phyloP scores from a whole-genome alignment of 139 green algal genomes.

The Coelastrella sp. region DNA sequence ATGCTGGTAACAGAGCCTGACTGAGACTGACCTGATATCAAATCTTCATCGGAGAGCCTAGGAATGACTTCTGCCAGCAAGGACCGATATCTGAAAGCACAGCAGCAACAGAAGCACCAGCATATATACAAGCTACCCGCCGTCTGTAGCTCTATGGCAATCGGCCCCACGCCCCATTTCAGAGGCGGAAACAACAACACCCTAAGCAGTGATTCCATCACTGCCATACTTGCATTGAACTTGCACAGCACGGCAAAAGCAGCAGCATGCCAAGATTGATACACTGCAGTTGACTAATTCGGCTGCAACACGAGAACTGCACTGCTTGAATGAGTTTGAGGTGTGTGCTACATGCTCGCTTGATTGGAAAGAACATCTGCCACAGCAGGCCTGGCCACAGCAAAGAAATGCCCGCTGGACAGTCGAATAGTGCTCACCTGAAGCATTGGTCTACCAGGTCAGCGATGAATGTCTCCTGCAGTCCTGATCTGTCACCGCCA shows the following conservation, averaged over 20 bases:
- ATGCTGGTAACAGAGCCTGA: too few species aligned
- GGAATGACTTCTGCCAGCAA: constrained; percentile 47
- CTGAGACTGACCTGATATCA: neutral
- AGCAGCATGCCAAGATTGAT: neutral
- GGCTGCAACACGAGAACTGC: too few species aligned
- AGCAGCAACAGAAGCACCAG: neutral
- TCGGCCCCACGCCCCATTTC: neutral
- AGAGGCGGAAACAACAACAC: neutral
- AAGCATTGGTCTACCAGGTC: constrained; percentile 66
- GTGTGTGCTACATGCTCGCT: too few species aligned
- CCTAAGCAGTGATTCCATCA: too few species aligned
- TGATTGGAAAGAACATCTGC: too few species aligned
- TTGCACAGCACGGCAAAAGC: neutral
- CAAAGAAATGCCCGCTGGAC: neutral
- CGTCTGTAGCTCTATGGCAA: neutral
- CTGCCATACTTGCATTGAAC: neutral
- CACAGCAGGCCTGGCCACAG: neutral
- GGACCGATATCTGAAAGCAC: constrained; percentile 1
- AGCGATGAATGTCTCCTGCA: constrained; percentile 59
- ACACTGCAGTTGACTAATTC: neutral
- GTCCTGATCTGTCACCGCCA: constrained; percentile 34
- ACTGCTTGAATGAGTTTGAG: too few species aligned
- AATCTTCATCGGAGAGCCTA: neutral
- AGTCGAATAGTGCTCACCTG: neutral
- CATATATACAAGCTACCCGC: neutral